Percentiles rank a stretch among this genome's conserved stretches.
Evolutionary conservation across 352 stramenopile genomes (phyloP).

Genomic region (Globisporangium yorkense): DNA sequence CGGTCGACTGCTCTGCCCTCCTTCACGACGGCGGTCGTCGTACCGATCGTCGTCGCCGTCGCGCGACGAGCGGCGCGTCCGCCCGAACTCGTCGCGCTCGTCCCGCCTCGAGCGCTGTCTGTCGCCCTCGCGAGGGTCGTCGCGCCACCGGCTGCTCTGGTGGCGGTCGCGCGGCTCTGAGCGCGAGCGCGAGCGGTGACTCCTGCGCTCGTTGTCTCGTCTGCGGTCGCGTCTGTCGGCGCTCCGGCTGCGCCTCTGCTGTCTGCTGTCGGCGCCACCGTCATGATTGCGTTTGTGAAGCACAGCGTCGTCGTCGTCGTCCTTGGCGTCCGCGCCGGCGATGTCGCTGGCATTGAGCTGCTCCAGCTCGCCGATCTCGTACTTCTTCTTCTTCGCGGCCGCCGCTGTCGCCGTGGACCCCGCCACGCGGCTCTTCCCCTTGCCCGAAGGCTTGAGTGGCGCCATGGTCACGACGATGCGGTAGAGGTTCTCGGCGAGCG

Average conservation of each 20-base stretch:
- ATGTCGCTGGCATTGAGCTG: constrained; percentile 70
- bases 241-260: constrained; percentile 11
- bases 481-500: constrained; percentile 71
- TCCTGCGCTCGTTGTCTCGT: constrained; percentile 16
- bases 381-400: constrained; percentile 16
- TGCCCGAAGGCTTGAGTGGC: constrained; percentile 27
- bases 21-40: background rate
- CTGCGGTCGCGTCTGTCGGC: constrained; percentile 20
- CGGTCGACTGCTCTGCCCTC: constrained; percentile 13
- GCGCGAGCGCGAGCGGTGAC: constrained; percentile 34
- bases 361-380: constrained; percentile 54
- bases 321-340: constrained; percentile 23
- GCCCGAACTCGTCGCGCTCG: constrained; percentile 23
- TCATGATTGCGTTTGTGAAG: no score
- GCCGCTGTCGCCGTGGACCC: background rate
- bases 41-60: background rate
- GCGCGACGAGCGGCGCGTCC: constrained; percentile 6
- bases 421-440: background rate
- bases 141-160: constrained; percentile 1
- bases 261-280: background rate
- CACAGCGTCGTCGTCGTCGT: constrained; percentile 3
- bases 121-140: constrained; percentile 21
- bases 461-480: constrained; percentile 82
- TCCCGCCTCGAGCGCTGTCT: constrained; percentile 19
- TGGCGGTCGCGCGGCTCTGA: constrained; percentile 14